Percentiles rank a stretch among this genome's conserved stretches.
phyloP scores from a whole-genome alignment of 2,329 filamentous ascomycete genomes.

The Pseudohalonectria lignicola region DNA sequence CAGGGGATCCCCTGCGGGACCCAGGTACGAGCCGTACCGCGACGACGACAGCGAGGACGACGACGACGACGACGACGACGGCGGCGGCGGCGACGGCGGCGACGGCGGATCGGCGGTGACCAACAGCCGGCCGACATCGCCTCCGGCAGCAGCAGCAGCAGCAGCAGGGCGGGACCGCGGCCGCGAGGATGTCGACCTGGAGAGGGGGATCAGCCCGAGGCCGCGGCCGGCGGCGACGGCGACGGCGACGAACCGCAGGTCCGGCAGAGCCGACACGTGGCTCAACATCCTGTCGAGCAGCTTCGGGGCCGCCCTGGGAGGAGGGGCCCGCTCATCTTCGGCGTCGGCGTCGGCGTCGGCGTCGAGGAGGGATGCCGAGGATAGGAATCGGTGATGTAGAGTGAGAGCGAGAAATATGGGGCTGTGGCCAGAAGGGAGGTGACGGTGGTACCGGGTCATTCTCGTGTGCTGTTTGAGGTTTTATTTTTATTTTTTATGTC shows the following conservation, averaged over 20 bases:
- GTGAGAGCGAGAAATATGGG: too few relatives aligned
- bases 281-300: constrained; percentile 1
- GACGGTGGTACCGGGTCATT: too few relatives aligned
- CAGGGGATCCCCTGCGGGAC: constrained; percentile 36
- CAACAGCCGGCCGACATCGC: neutral
- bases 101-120: neutral
- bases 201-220: neutral
- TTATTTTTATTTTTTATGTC: too few relatives aligned
- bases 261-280: neutral
- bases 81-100: neutral
- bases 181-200: neutral
- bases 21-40: constrained; percentile 43
- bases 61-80: constrained; percentile 17
- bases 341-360: too few relatives aligned
- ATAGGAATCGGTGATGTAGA: too few relatives aligned
- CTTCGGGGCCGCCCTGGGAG: neutral
- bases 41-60: constrained; percentile 37
- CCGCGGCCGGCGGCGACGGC: neutral
- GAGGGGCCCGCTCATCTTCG: too few relatives aligned
- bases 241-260: neutral
- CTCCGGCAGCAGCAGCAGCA: neutral
- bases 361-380: too few relatives aligned
- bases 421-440: too few relatives aligned
- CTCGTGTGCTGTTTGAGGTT: too few relatives aligned
- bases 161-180: neutral